Conservation (phyloP, 106 monocot genomes). For the Phalaenopsis equestris region DNA sequence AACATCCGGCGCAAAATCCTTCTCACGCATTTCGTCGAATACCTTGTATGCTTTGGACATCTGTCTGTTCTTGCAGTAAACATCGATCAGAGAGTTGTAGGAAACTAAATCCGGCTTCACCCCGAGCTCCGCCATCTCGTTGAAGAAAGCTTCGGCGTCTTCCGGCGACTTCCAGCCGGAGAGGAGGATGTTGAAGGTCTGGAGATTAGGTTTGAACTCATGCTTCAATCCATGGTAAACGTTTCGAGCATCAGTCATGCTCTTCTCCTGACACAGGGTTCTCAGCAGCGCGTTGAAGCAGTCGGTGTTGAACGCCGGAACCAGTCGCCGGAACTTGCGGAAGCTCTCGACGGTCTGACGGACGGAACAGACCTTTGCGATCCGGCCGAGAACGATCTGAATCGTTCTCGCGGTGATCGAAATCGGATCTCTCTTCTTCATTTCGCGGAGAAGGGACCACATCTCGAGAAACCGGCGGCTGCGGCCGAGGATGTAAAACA, state of each 20-base stretch:
- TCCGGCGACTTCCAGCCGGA: conserved; percentile 75
- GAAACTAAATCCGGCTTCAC: conserved; percentile 67
- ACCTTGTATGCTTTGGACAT: conserved; percentile 40
- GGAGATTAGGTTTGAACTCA: conserved; percentile 51
- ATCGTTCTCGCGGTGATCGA: conserved; percentile 45
- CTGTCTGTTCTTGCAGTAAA: conserved; percentile 64
- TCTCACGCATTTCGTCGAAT: conserved; percentile 24
- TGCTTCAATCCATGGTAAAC: conserved; percentile 73
- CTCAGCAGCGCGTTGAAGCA: conserved; percentile 81
- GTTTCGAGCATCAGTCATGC: conserved; percentile 59
- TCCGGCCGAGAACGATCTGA: conserved; percentile 48
- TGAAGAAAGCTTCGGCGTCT: conserved; percentile 60
- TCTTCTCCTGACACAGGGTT: conserved; percentile 79
- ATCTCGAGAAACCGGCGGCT: conserved; percentile 38
- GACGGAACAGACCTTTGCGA: conserved; percentile 86
- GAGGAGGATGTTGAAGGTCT: conserved; percentile 67
- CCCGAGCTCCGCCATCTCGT: conserved; percentile 52
- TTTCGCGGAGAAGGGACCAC: conserved; percentile 40
- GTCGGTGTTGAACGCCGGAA: conserved; percentile 18
- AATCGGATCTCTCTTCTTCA: conserved; percentile 23
- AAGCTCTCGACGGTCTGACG: conserved; percentile 61
- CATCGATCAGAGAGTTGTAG: conserved; percentile 79
- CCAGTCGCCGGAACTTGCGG: conserved; percentile 35
- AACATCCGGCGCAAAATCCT: conserved; percentile 63
- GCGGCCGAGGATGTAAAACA: conserved; percentile 75